A percentile compares a stretch with the other conserved stretches of the same genome.
These are phyloP conservation scores for Catharanthus roseus DNA, from an alignment of 257 asterid genomes.

Conservation along the genomic window DNA sequence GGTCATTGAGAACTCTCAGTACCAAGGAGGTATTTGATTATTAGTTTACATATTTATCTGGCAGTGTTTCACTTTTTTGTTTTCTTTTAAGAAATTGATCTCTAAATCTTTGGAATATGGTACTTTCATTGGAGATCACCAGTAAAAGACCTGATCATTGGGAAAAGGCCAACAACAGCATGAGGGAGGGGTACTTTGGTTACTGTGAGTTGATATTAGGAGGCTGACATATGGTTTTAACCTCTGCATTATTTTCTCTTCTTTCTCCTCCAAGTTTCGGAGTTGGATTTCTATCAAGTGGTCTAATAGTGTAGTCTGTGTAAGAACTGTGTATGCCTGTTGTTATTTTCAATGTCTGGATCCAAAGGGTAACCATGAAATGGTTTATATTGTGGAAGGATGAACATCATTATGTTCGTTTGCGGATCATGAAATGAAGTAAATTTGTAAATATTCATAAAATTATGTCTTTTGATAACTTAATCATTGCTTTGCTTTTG, in stretches of 20 bases:
- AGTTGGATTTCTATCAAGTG: not conserved
- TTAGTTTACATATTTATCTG: not conserved
- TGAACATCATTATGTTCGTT: not conserved
- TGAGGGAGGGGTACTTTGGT: not conserved
- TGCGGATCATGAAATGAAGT: not conserved
- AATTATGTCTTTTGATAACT: not conserved
- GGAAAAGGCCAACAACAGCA: not conserved
- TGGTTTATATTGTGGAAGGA: not conserved
- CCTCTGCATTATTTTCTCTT: no score
- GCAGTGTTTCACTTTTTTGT: not conserved
- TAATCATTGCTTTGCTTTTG: not conserved
- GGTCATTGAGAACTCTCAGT: constrained; percentile 77
- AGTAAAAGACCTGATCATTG: not conserved
- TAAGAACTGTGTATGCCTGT: not conserved
- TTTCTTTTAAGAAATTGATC: no score
- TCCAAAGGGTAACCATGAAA: not conserved
- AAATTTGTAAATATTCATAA: not conserved
- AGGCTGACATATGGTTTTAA: not conserved
- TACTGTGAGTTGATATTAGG: not conserved
- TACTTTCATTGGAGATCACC: not conserved
- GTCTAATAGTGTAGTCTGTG: not conserved
- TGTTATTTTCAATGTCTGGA: not conserved
- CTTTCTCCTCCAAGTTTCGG: not conserved
- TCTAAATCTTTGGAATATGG: not conserved
- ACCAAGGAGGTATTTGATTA: constrained; percentile 72